A percentile compares a stretch with the other conserved stretches of the same genome.
Conservation (phyloP, 2,329 filamentous ascomycete species). For the Aspergillus neoniger region DNA sequence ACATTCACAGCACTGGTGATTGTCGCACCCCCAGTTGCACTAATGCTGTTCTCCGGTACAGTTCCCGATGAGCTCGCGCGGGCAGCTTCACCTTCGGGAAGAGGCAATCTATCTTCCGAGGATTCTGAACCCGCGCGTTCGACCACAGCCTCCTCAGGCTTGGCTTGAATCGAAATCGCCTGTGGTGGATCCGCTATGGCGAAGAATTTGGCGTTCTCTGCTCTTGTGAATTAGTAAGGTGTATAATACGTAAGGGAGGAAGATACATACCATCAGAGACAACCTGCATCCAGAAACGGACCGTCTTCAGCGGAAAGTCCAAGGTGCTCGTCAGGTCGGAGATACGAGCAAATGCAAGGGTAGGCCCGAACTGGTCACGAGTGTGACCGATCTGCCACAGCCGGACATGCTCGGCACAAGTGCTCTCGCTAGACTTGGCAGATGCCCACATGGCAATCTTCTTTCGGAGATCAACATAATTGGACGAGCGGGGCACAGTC, state of each 20-base stretch:
- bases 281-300: slow-evolving; percentile 44
- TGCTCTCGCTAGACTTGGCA: slow-evolving; percentile 20
- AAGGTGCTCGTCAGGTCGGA: slow-evolving; percentile 35
- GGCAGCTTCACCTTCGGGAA: slow-evolving; percentile 24
- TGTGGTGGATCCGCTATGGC: slow-evolving; percentile 38
- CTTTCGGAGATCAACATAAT: slow-evolving; percentile 40
- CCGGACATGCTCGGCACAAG: slow-evolving; percentile 39
- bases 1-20: not conserved
- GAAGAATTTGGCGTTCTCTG: slow-evolving; percentile 40
- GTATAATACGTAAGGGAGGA: no score
- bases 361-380: slow-evolving; percentile 35
- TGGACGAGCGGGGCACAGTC: slow-evolving; percentile 36
- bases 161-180: slow-evolving; percentile 26
- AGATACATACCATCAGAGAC: slow-evolving; percentile 37
- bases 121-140: slow-evolving; percentile 30
- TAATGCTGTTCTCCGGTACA: slow-evolving; percentile 5
- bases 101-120: slow-evolving; percentile 21
- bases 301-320: slow-evolving; percentile 27
- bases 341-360: slow-evolving; percentile 38
- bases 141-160: slow-evolving; percentile 33
- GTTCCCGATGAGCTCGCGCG: slow-evolving; percentile 33
- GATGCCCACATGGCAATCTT: slow-evolving; percentile 38
- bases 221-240: slow-evolving; percentile 10
- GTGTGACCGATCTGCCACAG: slow-evolving; percentile 44
- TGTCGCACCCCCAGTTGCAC: not conserved